Evolutionary conservation across 306 rosid species (phyloP), one percentile per base, ranked within the genome.

Genomic region (Lathyrus sativus): DNA sequence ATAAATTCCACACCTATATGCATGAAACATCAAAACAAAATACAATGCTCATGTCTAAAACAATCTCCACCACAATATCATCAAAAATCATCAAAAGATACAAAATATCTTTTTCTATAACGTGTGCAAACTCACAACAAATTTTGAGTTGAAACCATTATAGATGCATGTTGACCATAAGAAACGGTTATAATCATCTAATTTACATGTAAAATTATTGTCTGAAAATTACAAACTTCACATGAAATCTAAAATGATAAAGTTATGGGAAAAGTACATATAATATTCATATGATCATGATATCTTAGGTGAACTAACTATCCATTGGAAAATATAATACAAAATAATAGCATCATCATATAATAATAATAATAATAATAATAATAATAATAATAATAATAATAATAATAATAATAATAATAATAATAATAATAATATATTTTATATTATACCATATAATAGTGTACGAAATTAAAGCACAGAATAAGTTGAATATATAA

Each of bases 321-420:
- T 51, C 74, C 73, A 17, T 45, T 54, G 62, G 59, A 66, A 71
- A 75, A 59, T 73, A 31, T 26, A 43, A 6, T 17, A 45, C 17
- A 9, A 5, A 45, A 2, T 48, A 49, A 13, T 44, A 44, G 11
- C 55, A 49, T 49, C 54, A 48, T 48, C 58, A 51, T 51, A 55
- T 26, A 19, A 19, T 19, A 19, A 19, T 19, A 19, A 19, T 19
- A 19, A 19, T 19, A 19, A 19, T 19, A 19, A 19, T 19, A 19
- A 19, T 19, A 19, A 19, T 19, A 19, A 19, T 19, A 19, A 19
- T 19, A 19, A 19, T 19, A 19, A 19, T 19, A 19, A 19, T 19
- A 19, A 19, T 19, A 19, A 19, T 19, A 19, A 19, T 19, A 19
- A 19, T 19, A 19, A 19, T 19, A 54, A 54, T 54, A 1, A 55